phyloP scores from a whole-genome alignment of 805 yeast genomes.

The Torulaspora quercuum region DNA sequence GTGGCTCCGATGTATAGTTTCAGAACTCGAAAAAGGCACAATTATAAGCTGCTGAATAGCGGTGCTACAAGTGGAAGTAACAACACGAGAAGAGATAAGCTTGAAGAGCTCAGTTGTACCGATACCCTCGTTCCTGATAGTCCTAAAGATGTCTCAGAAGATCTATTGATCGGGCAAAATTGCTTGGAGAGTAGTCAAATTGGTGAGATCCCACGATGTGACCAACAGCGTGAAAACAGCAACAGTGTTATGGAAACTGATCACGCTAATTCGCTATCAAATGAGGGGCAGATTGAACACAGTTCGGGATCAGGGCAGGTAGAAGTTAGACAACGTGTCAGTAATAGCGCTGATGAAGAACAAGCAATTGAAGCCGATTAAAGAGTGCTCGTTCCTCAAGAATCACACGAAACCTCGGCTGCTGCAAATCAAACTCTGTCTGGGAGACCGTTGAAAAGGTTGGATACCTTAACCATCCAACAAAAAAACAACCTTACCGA shows the following conservation, averaged over 20 bases:
- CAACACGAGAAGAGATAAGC: slow-evolving; percentile 5
- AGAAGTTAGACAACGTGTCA: slow-evolving; percentile 4
- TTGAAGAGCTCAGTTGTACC: slow-evolving; percentile 6
- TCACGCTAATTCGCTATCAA: neutral
- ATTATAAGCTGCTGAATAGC: slow-evolving; percentile 4
- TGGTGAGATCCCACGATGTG: neutral
- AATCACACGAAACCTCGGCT: neutral
- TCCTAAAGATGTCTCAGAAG: slow-evolving; percentile 1
- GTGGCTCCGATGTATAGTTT: slow-evolving; percentile 16
- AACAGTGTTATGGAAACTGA: neutral
- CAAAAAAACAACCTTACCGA: slow-evolving; percentile 8
- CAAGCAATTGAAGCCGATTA: slow-evolving; percentile 4
- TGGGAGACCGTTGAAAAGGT: slow-evolving; percentile 7
- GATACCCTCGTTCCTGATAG: slow-evolving; percentile 8
- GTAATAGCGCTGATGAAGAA: neutral
- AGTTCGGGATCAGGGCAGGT: slow-evolving; percentile 1
- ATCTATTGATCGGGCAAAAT: slow-evolving; percentile 3
- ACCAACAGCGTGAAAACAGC: neutral
- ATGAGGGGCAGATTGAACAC: neutral
- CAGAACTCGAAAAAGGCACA: slow-evolving; percentile 5
- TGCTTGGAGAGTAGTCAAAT: neutral
- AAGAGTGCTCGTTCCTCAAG: slow-evolving; percentile 1
- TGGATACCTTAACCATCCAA: slow-evolving; percentile 7
- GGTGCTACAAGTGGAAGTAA: slow-evolving; percentile 6
- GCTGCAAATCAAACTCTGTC: slow-evolving; percentile 10